phyloP scores from a whole-genome alignment of 73 alveolate species.

The Paramecium primaurelia region DNA sequence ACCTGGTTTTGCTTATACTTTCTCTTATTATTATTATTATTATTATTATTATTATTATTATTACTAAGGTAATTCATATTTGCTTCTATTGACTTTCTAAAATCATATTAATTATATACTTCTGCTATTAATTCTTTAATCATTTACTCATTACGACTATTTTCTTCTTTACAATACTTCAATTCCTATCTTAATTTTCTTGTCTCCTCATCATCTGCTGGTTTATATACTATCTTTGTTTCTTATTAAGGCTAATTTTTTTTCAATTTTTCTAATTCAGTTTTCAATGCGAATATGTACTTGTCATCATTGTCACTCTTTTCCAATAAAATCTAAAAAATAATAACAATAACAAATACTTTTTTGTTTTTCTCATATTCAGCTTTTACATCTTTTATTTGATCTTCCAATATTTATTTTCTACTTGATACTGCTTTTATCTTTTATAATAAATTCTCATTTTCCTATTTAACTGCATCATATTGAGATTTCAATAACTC shows the following conservation, averaged over 20 bases:
- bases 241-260: slow-evolving; percentile 29
- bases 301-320: slow-evolving; percentile 62
- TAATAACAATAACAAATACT: neutral
- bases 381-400: slow-evolving; percentile 40
- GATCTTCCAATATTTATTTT: slow-evolving; percentile 43
- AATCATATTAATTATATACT: neutral
- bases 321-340: slow-evolving; percentile 24
- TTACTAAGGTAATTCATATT: neutral
- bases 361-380: slow-evolving; percentile 62
- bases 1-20: neutral
- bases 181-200: slow-evolving; percentile 35
- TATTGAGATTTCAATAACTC: slow-evolving; percentile 47
- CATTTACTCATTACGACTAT: slow-evolving; percentile 39
- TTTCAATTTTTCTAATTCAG: slow-evolving; percentile 40
- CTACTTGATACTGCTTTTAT: slow-evolving; percentile 58
- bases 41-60: neutral
- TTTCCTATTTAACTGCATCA: neutral
- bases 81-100: neutral
- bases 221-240: slow-evolving; percentile 45
- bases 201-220: slow-evolving; percentile 57
- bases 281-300: slow-evolving; percentile 55
- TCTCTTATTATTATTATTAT: neutral
- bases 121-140: slow-evolving; percentile 58
- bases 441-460: slow-evolving; percentile 38
- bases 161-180: slow-evolving; percentile 46